phyloP scores from a whole-genome alignment of 1,284 basidiomycete genomes.

The Ustilago sp. region DNA sequence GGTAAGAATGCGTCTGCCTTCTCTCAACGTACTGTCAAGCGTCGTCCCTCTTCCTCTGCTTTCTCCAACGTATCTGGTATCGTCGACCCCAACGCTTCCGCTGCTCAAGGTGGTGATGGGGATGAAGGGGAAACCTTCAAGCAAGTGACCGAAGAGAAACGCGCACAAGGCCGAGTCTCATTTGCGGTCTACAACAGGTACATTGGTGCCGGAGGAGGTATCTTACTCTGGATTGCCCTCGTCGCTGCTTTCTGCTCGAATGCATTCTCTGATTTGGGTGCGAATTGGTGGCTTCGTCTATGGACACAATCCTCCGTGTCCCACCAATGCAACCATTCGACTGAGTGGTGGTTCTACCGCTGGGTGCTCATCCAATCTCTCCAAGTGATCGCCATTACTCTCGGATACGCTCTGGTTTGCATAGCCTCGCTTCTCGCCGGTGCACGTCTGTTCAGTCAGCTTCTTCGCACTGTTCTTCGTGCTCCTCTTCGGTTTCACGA shows the following conservation, averaged over 20 bases:
- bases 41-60: constrained; percentile 45
- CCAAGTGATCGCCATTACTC: constrained; percentile 75
- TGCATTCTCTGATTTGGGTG: constrained; percentile 27
- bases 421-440: constrained; percentile 75
- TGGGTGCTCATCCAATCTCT: constrained; percentile 81
- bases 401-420: constrained; percentile 76
- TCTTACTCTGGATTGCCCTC: constrained; percentile 34
- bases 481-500: constrained; percentile 85
- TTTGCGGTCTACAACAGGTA: constrained; percentile 40
- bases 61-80: constrained; percentile 78
- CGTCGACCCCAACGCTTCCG: constrained; percentile 52
- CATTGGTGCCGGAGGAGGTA: constrained; percentile 35
- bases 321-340: constrained; percentile 10
- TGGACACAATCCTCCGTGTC: constrained; percentile 19
- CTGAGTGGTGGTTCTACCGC: constrained; percentile 72
- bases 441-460: constrained; percentile 75
- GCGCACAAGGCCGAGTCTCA: constrained; percentile 35
- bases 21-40: constrained; percentile 46
- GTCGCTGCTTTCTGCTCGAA: constrained; percentile 15
- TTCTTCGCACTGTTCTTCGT: constrained; percentile 75
- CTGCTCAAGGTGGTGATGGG: constrained; percentile 70
- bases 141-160: constrained; percentile 37
- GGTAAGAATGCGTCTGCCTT: constrained; percentile 27
- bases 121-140: constrained; percentile 18
- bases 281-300: constrained; percentile 37